Evolutionary conservation across 2,329 filamentous ascomycete genomes (phyloP).

Genomic region (Aspergillus alliaceus): DNA sequence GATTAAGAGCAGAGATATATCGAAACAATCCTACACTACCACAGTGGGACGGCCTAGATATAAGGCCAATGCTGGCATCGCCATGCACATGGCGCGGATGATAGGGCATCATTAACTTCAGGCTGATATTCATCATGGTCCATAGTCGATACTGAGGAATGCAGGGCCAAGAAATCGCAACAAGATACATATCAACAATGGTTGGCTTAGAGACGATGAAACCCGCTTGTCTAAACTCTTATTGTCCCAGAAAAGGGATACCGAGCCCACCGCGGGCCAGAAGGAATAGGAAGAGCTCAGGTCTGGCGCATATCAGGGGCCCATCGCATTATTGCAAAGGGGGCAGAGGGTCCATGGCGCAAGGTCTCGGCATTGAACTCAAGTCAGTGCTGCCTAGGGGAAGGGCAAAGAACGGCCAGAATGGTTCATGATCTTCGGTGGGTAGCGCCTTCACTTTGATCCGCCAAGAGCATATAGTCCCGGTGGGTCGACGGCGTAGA

Average conservation of each 20-base stretch:
- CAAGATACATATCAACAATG: slow-evolving; percentile 4
- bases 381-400: not conserved
- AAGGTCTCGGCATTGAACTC: slow-evolving; percentile 1
- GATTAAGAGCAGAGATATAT: slow-evolving; percentile 3
- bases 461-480: slow-evolving; percentile 5
- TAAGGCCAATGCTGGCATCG: slow-evolving; percentile 3
- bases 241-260: slow-evolving; percentile 6
- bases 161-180: slow-evolving; percentile 9
- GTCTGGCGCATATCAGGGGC: slow-evolving; percentile 14
- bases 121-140: slow-evolving; percentile 2
- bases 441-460: not conserved
- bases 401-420: not conserved
- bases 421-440: slow-evolving; percentile 8
- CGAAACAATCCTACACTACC: not conserved
- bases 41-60: not conserved
- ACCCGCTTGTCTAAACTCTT: slow-evolving; percentile 4
- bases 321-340: slow-evolving; percentile 3
- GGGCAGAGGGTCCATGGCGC: slow-evolving; percentile 5
- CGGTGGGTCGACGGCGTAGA: slow-evolving; percentile 6
- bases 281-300: slow-evolving; percentile 7
- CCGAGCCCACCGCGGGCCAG: slow-evolving; percentile 7
- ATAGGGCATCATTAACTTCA: slow-evolving; percentile 6
- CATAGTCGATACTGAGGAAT: slow-evolving; percentile 1
- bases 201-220: slow-evolving; percentile 11
- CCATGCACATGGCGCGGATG: slow-evolving; percentile 8